phyloP scores from a whole-genome alignment of 345 rosid genomes.

The Eucalyptus microcorys region DNA sequence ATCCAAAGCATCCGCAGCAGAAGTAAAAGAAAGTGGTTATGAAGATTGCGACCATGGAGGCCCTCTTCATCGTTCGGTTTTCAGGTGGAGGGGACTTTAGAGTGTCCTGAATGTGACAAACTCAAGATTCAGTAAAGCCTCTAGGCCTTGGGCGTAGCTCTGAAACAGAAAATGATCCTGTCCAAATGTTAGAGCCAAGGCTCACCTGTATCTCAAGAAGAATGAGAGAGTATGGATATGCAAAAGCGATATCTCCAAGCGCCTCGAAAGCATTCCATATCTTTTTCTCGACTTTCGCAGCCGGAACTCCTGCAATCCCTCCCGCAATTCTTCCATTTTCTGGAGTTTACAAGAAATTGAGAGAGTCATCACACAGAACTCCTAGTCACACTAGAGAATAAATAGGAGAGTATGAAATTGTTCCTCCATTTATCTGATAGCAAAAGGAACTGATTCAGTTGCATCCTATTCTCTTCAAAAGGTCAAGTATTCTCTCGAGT shows the following conservation, averaged over 20 bases:
- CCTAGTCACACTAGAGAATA: slow-evolving; percentile 22
- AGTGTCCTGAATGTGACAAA: slow-evolving; percentile 13
- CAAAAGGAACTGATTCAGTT: not conserved
- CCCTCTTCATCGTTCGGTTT: slow-evolving; percentile 30
- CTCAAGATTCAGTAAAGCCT: not conserved
- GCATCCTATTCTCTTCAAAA: not conserved
- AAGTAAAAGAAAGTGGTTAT: slow-evolving; percentile 31
- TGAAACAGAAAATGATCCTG: not conserved
- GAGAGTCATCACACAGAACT: slow-evolving; percentile 15
- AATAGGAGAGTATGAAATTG: slow-evolving; percentile 9
- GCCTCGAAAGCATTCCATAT: slow-evolving; percentile 24
- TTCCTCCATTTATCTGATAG: not conserved
- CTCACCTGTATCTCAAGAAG: slow-evolving; percentile 32
- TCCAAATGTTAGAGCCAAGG: not conserved
- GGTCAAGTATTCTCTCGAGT: not conserved
- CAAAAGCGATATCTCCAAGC: slow-evolving; percentile 34
- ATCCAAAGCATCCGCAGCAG: slow-evolving; percentile 36
- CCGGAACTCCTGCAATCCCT: slow-evolving; percentile 13
- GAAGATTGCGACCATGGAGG: slow-evolving; percentile 13
- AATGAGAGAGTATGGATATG: slow-evolving; percentile 21
- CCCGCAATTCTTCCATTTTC: slow-evolving; percentile 25
- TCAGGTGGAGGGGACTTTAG: slow-evolving; percentile 31
- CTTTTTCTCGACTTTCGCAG: slow-evolving; percentile 5
- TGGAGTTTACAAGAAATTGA: slow-evolving; percentile 9
- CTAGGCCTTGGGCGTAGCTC: not conserved